These are phyloP conservation scores for Trichosporon asahii DNA, from an alignment of 1,284 basidiomycete species.

Conservation along the genomic window DNA sequence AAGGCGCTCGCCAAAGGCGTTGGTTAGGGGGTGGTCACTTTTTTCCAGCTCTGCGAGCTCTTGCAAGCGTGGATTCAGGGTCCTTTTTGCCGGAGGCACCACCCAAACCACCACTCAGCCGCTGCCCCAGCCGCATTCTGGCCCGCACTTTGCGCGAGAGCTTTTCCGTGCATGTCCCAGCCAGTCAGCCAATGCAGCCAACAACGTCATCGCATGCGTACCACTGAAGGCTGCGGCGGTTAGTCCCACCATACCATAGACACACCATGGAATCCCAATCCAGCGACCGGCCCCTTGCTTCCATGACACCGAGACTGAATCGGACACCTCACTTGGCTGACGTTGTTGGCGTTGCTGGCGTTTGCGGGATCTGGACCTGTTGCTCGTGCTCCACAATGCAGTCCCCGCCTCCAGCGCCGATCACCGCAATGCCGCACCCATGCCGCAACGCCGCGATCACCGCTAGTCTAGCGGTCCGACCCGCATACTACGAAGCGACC, in stretches of 20 bases:
- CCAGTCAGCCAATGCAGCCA: neutral
- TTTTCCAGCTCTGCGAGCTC: neutral
- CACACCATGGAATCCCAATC: too few relatives aligned
- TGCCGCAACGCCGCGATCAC: neutral
- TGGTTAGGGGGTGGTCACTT: neutral
- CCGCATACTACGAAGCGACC: neutral
- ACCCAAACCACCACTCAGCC: neutral
- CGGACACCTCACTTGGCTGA: neutral
- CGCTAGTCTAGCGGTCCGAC: neutral
- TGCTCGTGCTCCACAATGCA: neutral
- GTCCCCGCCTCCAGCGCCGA: neutral
- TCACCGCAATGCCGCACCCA: neutral
- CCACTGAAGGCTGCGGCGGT: neutral
- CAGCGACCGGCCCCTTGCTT: neutral
- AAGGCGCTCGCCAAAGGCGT: neutral
- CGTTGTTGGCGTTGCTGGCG: neutral
- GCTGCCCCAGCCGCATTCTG: too few relatives aligned
- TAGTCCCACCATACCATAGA: neutral
- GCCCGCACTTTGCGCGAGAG: neutral
- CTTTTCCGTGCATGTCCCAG: neutral
- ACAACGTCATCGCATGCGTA: neutral
- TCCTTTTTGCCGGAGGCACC: conserved; percentile 4
- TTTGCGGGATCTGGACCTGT: neutral
- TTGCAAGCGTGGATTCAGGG: neutral
- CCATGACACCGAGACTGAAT: too few relatives aligned